These are phyloP conservation scores for Polysphondylium violaceum DNA, from an alignment of 78 protist genomes.

Conservation along the genomic window DNA sequence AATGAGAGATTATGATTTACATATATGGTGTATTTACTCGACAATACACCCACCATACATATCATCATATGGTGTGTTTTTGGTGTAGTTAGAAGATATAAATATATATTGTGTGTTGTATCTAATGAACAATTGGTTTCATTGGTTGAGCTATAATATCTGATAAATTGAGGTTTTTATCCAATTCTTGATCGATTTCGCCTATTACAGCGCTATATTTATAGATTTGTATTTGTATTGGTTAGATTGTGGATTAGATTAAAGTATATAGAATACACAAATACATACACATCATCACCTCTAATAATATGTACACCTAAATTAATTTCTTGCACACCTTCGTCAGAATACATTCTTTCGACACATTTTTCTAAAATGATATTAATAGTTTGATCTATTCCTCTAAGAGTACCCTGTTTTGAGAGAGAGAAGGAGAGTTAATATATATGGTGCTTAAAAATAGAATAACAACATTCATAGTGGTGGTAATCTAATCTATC, in stretches of 20 bases:
- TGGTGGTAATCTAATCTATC: too few relatives aligned
- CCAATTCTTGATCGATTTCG: conserved; percentile 59
- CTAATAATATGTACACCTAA: conserved; percentile 65
- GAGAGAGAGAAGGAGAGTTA: not conserved
- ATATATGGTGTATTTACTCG: too few relatives aligned
- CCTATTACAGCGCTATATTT: conserved; percentile 67
- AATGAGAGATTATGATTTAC: too few relatives aligned
- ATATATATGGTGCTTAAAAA: not conserved
- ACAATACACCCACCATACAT: conserved; percentile 93
- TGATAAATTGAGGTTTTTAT: conserved; percentile 34
- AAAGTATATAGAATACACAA: not conserved
- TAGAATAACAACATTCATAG: not conserved
- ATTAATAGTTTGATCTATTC: conserved; percentile 57
- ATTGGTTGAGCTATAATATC: conserved; percentile 42
- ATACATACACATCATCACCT: conserved; percentile 80
- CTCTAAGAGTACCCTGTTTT: conserved; percentile 59
- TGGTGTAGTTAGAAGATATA: not conserved
- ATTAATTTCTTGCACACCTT: conserved; percentile 29
- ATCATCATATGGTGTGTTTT: conserved; percentile 21
- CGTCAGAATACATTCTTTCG: conserved; percentile 61
- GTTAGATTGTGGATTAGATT: not conserved
- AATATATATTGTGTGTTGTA: not conserved
- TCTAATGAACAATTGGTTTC: conserved; percentile 55
- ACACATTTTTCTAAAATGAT: conserved; percentile 48
- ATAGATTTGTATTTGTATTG: not conserved